phyloP scores from a whole-genome alignment of 2,329 filamentous ascomycete species.

The Cytospora schulzeri region DNA sequence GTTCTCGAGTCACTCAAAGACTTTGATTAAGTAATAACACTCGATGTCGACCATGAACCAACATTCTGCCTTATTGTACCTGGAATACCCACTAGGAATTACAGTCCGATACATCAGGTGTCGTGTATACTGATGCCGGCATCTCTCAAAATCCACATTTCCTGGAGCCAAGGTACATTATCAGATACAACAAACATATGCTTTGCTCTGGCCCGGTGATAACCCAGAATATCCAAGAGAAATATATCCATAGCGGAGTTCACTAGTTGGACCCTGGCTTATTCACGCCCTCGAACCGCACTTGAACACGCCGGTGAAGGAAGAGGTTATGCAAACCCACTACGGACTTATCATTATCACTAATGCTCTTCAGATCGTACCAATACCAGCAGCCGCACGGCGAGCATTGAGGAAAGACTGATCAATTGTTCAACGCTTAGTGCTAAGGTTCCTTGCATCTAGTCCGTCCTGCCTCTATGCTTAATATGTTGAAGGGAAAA shows the following conservation, averaged over 20 bases:
- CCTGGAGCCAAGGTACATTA: not conserved
- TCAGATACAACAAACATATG: not conserved
- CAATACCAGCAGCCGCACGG: not conserved
- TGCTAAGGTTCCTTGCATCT: not conserved
- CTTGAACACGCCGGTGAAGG: too few species aligned
- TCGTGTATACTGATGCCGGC: not conserved
- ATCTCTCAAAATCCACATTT: not conserved
- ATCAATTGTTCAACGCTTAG: not conserved
- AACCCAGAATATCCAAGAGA: too few species aligned
- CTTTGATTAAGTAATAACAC: not conserved
- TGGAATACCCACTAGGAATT: too few species aligned
- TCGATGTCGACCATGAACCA: not conserved
- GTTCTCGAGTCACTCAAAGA: not conserved
- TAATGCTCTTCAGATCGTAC: not conserved
- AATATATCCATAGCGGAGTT: too few species aligned
- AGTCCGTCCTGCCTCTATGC: not conserved
- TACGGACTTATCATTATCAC: not conserved
- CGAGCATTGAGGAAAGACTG: not conserved
- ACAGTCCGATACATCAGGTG: not conserved
- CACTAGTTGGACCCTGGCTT: too few species aligned
- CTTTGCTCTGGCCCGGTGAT: not conserved
- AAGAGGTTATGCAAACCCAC: too few species aligned
- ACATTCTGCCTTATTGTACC: not conserved
- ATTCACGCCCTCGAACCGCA: too few species aligned
- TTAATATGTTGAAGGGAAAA: slow-evolving; percentile 57